phyloP scores from a whole-genome alignment of 139 green algal genomes.

The Nannochloris sp. region DNA sequence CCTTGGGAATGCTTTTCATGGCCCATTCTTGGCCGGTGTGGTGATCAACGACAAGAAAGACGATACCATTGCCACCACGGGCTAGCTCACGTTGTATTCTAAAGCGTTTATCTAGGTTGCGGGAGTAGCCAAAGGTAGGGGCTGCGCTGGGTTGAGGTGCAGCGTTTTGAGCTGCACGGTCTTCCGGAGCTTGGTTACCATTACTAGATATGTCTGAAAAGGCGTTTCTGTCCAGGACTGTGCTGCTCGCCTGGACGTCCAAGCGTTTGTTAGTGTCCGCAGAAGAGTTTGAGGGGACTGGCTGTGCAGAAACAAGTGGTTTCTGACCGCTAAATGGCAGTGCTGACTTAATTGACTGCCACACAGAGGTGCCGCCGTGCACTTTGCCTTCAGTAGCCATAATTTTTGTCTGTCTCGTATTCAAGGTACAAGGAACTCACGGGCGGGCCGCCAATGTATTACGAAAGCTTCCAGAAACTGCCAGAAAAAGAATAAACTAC shows the following conservation, averaged over 20 bases:
- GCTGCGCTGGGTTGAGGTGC: not conserved
- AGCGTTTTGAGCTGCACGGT: not conserved
- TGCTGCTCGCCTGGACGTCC: not conserved
- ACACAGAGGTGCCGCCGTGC: not conserved
- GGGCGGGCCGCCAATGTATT: too few relatives aligned
- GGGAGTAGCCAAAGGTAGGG: conserved; percentile 21
- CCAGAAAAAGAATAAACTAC: too few relatives aligned
- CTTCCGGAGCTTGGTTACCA: not conserved
- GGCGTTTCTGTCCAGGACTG: not conserved
- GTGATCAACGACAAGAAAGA: conserved; percentile 14
- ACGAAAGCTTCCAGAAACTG: too few relatives aligned
- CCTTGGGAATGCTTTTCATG: conserved; percentile 31
- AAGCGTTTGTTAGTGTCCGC: not conserved
- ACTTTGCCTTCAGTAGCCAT: not conserved
- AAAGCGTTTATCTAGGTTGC: conserved; percentile 11
- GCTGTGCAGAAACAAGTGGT: not conserved
- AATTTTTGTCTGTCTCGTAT: too few relatives aligned
- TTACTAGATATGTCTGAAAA: too few relatives aligned
- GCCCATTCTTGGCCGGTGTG: conserved; percentile 21
- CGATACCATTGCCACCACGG: conserved; percentile 26
- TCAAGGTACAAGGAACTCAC: too few relatives aligned
- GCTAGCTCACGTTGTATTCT: conserved; percentile 17
- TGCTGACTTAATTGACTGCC: not conserved
- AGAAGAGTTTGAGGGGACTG: not conserved
- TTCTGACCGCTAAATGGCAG: not conserved